These are phyloP conservation scores for Borovskyia barvae DNA, from an alignment of 208 protist species.

Conservation along the genomic window DNA sequence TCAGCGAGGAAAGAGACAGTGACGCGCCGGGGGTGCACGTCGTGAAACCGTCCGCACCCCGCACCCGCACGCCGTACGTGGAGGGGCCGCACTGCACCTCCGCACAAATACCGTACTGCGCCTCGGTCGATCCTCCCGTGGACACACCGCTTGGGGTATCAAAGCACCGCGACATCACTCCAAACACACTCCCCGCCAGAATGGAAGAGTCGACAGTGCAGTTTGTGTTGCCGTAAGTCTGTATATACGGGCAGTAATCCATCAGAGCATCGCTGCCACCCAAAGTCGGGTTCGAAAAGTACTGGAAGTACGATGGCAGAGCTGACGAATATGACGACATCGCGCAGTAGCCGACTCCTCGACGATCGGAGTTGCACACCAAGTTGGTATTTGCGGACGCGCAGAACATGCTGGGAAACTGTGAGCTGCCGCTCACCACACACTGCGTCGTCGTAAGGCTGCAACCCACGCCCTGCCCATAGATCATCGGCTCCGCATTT, in stretches of 20 bases:
- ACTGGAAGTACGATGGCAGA: slow-evolving; percentile 36
- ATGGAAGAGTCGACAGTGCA: slow-evolving; percentile 7
- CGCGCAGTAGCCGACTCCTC: slow-evolving; percentile 25
- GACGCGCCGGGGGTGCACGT: slow-evolving; percentile 3
- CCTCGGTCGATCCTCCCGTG: not conserved
- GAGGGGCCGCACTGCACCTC: slow-evolving; percentile 15
- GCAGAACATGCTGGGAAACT: slow-evolving; percentile 52
- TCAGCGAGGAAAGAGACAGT: slow-evolving; percentile 4
- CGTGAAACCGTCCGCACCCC: slow-evolving; percentile 1
- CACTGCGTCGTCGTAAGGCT: slow-evolving; percentile 32
- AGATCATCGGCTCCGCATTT: slow-evolving; percentile 61
- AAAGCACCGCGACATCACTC: slow-evolving; percentile 14
- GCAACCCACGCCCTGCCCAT: slow-evolving; percentile 65
- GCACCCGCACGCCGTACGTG: slow-evolving; percentile 13
- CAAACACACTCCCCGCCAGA: slow-evolving; percentile 7
- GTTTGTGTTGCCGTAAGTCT: slow-evolving; percentile 5
- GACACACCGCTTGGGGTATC: not conserved
- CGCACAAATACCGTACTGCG: slow-evolving; percentile 12
- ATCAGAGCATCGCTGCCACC: slow-evolving; percentile 25
- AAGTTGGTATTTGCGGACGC: not conserved
- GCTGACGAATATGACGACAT: not conserved
- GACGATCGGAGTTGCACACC: slow-evolving; percentile 34
- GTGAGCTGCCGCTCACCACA: slow-evolving; percentile 20
- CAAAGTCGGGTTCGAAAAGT: slow-evolving; percentile 23
- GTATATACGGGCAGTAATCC: slow-evolving; percentile 50